Base-by-base conservation (phyloP, 176 grass and related monocot genomes). In the Eragrostis curvula region DNA sequence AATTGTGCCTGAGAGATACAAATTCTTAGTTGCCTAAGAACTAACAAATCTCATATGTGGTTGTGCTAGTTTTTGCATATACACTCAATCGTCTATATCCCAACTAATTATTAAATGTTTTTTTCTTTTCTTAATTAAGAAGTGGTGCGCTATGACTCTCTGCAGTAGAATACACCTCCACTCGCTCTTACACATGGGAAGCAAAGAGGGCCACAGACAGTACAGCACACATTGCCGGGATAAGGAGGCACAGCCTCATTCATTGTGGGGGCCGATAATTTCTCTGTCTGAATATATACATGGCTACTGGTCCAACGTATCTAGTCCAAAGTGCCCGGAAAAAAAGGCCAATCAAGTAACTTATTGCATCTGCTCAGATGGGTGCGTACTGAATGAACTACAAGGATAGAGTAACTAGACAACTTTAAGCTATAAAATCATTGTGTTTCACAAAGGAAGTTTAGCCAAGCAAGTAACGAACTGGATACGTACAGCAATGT, bases 281-380 rank as follows among this genome's bases (percentile, higher is more conserved):
- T 15, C 12, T 79, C 46, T 5, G 2, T 25, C 8, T 65, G n/a
- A 18, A 27, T 53, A 4, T 14, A 64, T 45, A 4, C 58, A 73
- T 45, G 23, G 80, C 65, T 20, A 68, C 57, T 66, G 68, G 41
- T 83, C 68, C 60, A 79, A 30, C 59, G 86, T 23, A 66, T n/a
- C 74, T 41, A 73, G 68, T 83, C 44, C 86, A 4, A 36, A 17
- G 2, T 16, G 3, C 48, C 52, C 49, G 18, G 23, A 23, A 43
- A 9, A 32, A 76, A 74, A 21, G 49, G 66, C 44, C 40, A 69
- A 28, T 28, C 24, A 61, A 28, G 27, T 25, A 14, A 27, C 27
- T 61, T 24, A 61, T 29, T 1, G 3, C 14, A 27, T 60, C n/a
- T 8, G 51, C 12, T 21, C 43, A 11, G 58, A 50, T 52, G 13